phyloP scores from a whole-genome alignment of 2,329 filamentous ascomycete species.

The Clonostachys byssicola region DNA sequence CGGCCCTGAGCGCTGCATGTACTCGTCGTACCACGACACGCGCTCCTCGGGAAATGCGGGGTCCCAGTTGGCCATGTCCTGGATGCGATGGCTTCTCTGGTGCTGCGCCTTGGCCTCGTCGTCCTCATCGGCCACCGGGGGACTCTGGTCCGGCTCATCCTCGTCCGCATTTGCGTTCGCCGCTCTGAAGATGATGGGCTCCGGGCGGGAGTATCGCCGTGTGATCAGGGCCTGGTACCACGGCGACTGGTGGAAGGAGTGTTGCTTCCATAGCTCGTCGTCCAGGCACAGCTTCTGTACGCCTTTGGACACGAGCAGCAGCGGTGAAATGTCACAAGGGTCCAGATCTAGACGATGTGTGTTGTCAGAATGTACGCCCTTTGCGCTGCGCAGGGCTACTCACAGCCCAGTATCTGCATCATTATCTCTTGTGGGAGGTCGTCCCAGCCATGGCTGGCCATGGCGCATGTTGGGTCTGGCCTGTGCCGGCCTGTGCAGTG shows the following conservation, averaged over 20 bases:
- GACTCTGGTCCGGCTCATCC: neutral
- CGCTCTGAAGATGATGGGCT: neutral
- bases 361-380: constrained; percentile 9
- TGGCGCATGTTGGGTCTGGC: constrained; percentile 2
- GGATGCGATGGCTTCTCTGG: constrained; percentile 18
- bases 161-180: neutral
- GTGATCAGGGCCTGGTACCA: constrained; percentile 57
- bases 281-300: constrained; percentile 69
- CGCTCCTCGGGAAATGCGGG: constrained; percentile 68
- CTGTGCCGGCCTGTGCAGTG: neutral
- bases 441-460: constrained; percentile 24
- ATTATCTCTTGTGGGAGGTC: constrained; percentile 61
- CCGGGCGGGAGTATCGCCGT: constrained; percentile 22
- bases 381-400: constrained; percentile 12
- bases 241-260: constrained; percentile 68
- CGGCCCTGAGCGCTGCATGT: constrained; percentile 74
- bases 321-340: constrained; percentile 44
- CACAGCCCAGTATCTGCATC: constrained; percentile 59
- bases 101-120: constrained; percentile 11
- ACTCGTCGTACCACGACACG: constrained; percentile 85
- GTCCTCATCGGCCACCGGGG: constrained; percentile 23
- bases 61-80: constrained; percentile 78
- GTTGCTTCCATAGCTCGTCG: constrained; percentile 69
- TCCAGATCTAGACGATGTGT: constrained; percentile 21
- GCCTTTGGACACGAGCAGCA: constrained; percentile 66